These are phyloP conservation scores for Xylariales sp. DNA, from an alignment of 2,329 filamentous ascomycete genomes.

Conservation along the genomic window DNA sequence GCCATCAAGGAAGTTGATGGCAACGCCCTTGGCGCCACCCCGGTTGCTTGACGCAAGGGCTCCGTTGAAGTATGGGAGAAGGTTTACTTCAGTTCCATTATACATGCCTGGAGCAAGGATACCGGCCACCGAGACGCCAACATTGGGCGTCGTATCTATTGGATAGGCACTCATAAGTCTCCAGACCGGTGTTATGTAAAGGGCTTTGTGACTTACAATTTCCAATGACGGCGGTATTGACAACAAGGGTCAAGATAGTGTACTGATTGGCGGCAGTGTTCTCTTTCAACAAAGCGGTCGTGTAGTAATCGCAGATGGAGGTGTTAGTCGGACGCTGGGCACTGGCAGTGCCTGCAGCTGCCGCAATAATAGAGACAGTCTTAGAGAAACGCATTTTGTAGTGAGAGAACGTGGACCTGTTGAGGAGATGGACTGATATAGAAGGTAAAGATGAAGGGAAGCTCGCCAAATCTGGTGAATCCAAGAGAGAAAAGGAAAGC, in stretches of 20 bases:
- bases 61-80: conserved; percentile 57
- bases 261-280: conserved; percentile 57
- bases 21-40: conserved; percentile 37
- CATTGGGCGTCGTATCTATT: conserved; percentile 48
- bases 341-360: conserved; percentile 19
- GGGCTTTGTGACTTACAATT: conserved; percentile 38
- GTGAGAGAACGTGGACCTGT: neutral
- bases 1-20: conserved; percentile 58
- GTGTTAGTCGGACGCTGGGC: conserved; percentile 44
- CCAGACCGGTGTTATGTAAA: too few species aligned
- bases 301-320: conserved; percentile 61
- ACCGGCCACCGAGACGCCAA: conserved; percentile 48
- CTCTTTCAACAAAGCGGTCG: conserved; percentile 50
- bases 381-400: conserved; percentile 24
- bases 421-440: too few species aligned
- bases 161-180: neutral
- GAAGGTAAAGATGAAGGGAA: too few species aligned
- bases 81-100: conserved; percentile 48
- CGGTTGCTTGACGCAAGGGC: conserved; percentile 48
- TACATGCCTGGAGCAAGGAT: conserved; percentile 48
- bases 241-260: conserved; percentile 49
- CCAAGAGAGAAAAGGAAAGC: too few species aligned
- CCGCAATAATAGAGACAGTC: conserved; percentile 17
- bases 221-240: conserved; percentile 62
- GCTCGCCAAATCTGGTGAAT: too few species aligned